phyloP scores from a whole-genome alignment of 2,329 filamentous ascomycete species.

The Phyllosticta citribraziliensis region DNA sequence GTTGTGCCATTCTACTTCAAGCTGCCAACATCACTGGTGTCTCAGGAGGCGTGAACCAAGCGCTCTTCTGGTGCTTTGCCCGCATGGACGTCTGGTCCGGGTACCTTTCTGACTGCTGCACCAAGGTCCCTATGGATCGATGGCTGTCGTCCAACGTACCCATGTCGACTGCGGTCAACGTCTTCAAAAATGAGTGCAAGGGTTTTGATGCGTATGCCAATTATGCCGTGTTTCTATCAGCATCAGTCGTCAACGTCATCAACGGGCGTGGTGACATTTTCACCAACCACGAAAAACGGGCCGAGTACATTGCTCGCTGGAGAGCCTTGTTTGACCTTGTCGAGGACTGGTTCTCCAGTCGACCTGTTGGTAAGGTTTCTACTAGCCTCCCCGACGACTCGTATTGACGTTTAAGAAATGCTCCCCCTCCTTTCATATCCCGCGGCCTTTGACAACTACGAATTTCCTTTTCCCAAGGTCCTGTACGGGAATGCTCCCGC shows the following conservation, averaged over 20 bases:
- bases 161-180: slow-evolving; percentile 28
- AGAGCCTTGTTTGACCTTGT: slow-evolving; percentile 23
- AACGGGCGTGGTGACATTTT: slow-evolving; percentile 16
- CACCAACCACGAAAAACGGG: slow-evolving; percentile 11
- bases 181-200: slow-evolving; percentile 24
- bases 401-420: slow-evolving; percentile 8
- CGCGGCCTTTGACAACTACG: slow-evolving; percentile 1
- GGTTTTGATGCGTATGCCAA: slow-evolving; percentile 49
- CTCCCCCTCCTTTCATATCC: slow-evolving; percentile 10
- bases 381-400: no score
- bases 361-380: slow-evolving; percentile 13
- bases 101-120: slow-evolving; percentile 43
- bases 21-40: slow-evolving; percentile 43
- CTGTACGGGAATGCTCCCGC: slow-evolving; percentile 15
- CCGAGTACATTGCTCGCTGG: slow-evolving; percentile 21
- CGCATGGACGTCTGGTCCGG: slow-evolving; percentile 49
- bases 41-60: slow-evolving; percentile 41
- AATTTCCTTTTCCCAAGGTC: slow-evolving; percentile 13
- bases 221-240: slow-evolving; percentile 48
- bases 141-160: slow-evolving; percentile 36
- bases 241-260: slow-evolving; percentile 30
- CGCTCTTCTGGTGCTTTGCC: slow-evolving; percentile 50
- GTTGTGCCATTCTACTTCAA: slow-evolving; percentile 45
- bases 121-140: slow-evolving; percentile 39
- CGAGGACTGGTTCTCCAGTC: slow-evolving; percentile 22